Evolutionary conservation across 1,284 basidiomycete species (phyloP), one percentile per base, ranked within the genome.

Genomic region (Kalmanozyma brasiliensis): DNA sequence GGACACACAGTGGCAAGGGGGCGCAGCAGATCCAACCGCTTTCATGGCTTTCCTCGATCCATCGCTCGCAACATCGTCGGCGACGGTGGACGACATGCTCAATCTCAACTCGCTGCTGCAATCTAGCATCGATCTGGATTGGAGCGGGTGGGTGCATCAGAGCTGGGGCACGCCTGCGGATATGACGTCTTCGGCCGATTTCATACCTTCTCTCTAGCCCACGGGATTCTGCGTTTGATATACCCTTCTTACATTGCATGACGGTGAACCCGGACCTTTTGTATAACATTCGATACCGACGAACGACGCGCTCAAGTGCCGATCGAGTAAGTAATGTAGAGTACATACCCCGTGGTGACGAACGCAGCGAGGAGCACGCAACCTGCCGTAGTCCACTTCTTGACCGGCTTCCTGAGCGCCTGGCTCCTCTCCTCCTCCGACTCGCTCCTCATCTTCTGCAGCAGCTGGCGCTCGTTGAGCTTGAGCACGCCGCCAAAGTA

Each of bases 401-500:
- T 59, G 34, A 61, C 70, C 1, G 74, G 70, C 34, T 52, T 63
- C 8, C 67, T n/a, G 11, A 73, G 33, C 5, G 47, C 58, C 9
- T 33, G 5, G 61, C 26, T 35, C 29, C 32, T 46, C 19, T 80
- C 69, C n/a, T 58, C 57, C 10, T 79, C 53, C 16, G 76, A 37
- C 19, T 61, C 64, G 4, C 81, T 45, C 13, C 80, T 71, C 43
- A 73, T 45, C 56, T 57, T 52, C 2, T 46, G 20, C 35, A 40
- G 7, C 2, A 55, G 44, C 23, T 57, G 48, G 34, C 73, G 75
- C 58, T 84, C 84, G 23, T 64, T 70, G 32, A 72, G 43, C 8
- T 76, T 71, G 14, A 84, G 77, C 44, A 82, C 76, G 42, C 82
- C 78, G 16, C 77, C 82, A 24, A 83, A 67, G 74, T 77, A 81